Evolutionary conservation across 1,284 basidiomycete species (phyloP), one percentile per base, ranked within the genome.

Genomic region (Cystobasidium sp.): DNA sequence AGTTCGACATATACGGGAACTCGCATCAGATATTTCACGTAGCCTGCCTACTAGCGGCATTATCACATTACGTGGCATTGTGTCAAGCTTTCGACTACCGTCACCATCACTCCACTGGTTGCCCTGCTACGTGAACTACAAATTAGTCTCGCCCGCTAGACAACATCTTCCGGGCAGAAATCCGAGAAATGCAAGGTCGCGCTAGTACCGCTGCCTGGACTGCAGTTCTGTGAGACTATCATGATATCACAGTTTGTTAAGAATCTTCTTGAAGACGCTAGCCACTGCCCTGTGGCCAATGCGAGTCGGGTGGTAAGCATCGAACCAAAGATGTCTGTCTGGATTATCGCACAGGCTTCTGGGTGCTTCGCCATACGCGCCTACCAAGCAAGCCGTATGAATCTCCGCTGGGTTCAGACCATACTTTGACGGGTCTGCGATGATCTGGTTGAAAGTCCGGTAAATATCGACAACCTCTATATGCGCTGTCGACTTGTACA

Each of bases 11-110:
- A 8, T 31, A 78, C 47, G 72, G 69, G 22, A 66, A 71, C 3
- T 77, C 75, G 0, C 79, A 80, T 64, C 78, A 79, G 53, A 77
- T 80, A 49, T 79, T 80, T 62, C 79, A 80, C 66, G 62, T 78
- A 2, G 58, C 49, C 18, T 69, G 61, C 59, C 49, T 75, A 9
- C 20, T 68, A 6, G 73, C 73, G 9, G 73, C 66, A 9, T 39
- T 63, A 3, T 52, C 73, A 14, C 73, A 75, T 47, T 75, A 75
- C 41, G 49, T 64, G 1, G 73, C 66, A 16, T 20, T 75, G 20
- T 68, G 65, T 51, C 43, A 69, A 49, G 73, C 66, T 7, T 66
- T 67, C 47, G 39, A 51, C 37, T 63, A 62, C 37, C 31, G 52
- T 37, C 66, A 68, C 37, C 37, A 59, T 55, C 16, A 59, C 37